phyloP scores from a whole-genome alignment of 176 grass and related monocot genomes.

The Juncus inflexus region DNA sequence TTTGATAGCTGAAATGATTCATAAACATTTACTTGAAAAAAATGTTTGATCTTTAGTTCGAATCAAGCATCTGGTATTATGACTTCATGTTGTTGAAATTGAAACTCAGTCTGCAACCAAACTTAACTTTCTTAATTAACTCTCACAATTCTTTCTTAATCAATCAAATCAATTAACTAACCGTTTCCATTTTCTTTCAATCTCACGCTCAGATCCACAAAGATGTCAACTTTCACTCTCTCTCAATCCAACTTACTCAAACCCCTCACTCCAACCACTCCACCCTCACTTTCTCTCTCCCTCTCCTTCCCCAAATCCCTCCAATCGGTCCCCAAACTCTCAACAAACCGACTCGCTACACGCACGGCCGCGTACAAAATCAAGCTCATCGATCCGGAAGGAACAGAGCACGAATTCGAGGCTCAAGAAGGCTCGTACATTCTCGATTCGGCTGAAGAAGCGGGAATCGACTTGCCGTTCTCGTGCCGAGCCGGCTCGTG shows the following conservation, averaged over 20 bases:
- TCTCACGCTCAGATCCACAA: too few relatives aligned
- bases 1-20: too few relatives aligned
- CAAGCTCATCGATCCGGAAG: constrained; percentile 56
- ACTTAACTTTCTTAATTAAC: too few relatives aligned
- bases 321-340: not conserved
- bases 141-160: too few relatives aligned
- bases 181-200: too few relatives aligned
- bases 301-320: constrained; percentile 11
- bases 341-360: constrained; percentile 20
- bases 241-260: constrained; percentile 10
- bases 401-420: constrained; percentile 53
- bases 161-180: too few relatives aligned
- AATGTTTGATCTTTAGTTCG: too few relatives aligned
- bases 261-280: not conserved
- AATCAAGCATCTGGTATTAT: too few relatives aligned
- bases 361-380: constrained; percentile 54
- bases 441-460: constrained; percentile 52
- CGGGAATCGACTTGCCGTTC: constrained; percentile 73
- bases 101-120: too few relatives aligned
- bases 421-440: constrained; percentile 68
- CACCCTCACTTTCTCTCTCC: not conserved
- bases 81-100: too few relatives aligned
- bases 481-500: constrained; percentile 71
- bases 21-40: too few relatives aligned
- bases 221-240: constrained; percentile 16